Percentiles rank a stretch among this genome's conserved stretches.
Conservation (phyloP, 192 early-diverging fungal genomes). For the Coemansia sp. region DNA sequence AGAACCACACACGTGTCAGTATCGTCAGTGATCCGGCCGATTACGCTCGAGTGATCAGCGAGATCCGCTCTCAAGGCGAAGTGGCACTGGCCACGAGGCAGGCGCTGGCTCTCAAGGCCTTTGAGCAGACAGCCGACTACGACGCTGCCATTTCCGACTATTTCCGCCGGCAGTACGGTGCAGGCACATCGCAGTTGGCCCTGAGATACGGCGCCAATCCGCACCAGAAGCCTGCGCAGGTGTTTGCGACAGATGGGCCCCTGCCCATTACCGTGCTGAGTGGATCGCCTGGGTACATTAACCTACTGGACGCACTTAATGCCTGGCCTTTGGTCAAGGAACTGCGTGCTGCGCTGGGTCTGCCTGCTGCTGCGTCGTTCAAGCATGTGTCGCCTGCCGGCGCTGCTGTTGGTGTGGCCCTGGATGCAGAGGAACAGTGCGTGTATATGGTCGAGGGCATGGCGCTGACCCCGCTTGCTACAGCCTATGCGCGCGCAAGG, state of each 20-base stretch:
- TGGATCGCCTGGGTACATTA: constrained; percentile 97
- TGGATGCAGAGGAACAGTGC: constrained; percentile 76
- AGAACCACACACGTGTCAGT: constrained; percentile 95
- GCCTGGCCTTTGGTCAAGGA: constrained; percentile 98
- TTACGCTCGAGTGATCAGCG: constrained; percentile 74
- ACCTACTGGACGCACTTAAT: constrained; percentile 96
- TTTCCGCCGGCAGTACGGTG: constrained; percentile 89
- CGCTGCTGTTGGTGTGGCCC: constrained; percentile 85
- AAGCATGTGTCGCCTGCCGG: constrained; percentile 99
- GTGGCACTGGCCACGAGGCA: constrained; percentile 73
- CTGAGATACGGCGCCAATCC: constrained; percentile 98
- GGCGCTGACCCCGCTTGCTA: constrained; percentile 78
- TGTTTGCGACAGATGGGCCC: constrained; percentile 70
- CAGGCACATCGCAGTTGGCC: constrained; percentile 68
- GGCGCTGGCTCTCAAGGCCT: constrained; percentile 89
- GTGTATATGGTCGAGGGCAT: constrained; percentile 94
- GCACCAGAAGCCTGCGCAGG: constrained; percentile 97
- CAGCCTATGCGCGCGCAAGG: constrained; percentile 95
- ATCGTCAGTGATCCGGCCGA: constrained; percentile 92
- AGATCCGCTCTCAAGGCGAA: constrained; percentile 63
- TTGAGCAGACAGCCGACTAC: constrained; percentile 94
- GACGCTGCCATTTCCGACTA: constrained; percentile 93
- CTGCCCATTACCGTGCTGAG: constrained; percentile 89
- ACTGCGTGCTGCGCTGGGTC: constrained; percentile 74
- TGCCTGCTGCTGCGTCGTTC: constrained; percentile 95